A percentile compares a stretch with the other conserved stretches of the same genome.
phyloP scores from a whole-genome alignment of 2,329 filamentous ascomycete species.

The Diaporthe sp. region DNA sequence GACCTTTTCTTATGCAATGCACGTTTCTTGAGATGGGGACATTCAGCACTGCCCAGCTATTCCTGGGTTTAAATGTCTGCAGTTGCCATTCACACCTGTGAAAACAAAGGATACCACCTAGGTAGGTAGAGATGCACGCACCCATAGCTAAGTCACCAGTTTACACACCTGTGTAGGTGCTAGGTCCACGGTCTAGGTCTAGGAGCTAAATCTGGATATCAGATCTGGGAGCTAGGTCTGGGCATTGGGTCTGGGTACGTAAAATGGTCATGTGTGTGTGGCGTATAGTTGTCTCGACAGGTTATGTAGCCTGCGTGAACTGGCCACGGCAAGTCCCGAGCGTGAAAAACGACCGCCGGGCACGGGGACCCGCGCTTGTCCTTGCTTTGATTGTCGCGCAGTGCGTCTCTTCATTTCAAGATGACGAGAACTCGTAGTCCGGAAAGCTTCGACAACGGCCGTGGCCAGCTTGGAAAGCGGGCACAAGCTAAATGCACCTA shows the following conservation, averaged over 20 bases:
- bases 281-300: neutral
- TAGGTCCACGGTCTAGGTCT: no score
- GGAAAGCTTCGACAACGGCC: neutral
- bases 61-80: neutral
- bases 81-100: neutral
- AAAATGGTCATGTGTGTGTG: no score
- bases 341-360: neutral
- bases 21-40: neutral
- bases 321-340: neutral
- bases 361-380: neutral
- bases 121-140: no score
- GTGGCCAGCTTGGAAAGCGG: neutral
- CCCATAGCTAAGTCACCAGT: no score
- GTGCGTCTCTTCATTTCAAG: neutral
- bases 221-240: no score
- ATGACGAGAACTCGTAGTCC: neutral
- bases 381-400: neutral
- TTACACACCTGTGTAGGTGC: no score
- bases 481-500: no score
- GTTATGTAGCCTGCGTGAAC: neutral
- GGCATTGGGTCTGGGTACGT: no score
- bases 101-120: no score
- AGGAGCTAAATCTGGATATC: no score
- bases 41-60: neutral
- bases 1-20: neutral